phyloP scores from a whole-genome alignment of 1,284 basidiomycete genomes.

The Inonotus obliquus region DNA sequence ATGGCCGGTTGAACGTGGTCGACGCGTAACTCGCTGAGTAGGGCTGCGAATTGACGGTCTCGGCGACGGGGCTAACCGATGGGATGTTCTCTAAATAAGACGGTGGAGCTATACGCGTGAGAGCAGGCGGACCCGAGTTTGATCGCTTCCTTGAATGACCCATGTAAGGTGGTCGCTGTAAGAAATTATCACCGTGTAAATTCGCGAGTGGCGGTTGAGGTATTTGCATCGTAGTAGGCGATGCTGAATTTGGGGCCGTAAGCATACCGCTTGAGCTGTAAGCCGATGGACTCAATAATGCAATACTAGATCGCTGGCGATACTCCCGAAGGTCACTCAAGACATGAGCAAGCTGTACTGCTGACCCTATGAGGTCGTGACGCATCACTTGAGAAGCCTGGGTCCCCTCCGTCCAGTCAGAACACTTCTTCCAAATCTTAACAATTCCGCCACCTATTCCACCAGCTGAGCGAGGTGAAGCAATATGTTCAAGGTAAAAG shows the following conservation, averaged over 20 bases:
- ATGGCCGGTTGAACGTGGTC: constrained; percentile 11
- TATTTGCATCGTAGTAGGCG: constrained; percentile 34
- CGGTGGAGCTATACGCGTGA: constrained; percentile 9
- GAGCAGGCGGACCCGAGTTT: constrained; percentile 25
- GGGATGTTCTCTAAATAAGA: constrained; percentile 10
- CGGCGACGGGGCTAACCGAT: constrained; percentile 1
- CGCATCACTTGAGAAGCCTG: constrained; percentile 63
- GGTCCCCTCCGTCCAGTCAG: constrained; percentile 73
- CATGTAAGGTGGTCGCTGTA: constrained; percentile 17
- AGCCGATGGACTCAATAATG: constrained; percentile 30
- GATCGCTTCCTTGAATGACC: constrained; percentile 25
- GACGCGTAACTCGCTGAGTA: constrained; percentile 17
- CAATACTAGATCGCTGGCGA: constrained; percentile 34
- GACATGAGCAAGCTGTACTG: constrained; percentile 54
- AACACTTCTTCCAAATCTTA: constrained; percentile 59
- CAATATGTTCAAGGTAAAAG: constrained; percentile 57
- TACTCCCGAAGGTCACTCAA: constrained; percentile 45
- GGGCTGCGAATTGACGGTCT: not conserved
- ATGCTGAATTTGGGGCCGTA: constrained; percentile 26
- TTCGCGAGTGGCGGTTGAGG: constrained; percentile 36
- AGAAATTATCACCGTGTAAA: constrained; percentile 21
- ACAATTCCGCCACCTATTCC: constrained; percentile 20
- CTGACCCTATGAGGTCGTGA: constrained; percentile 63
- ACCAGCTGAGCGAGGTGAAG: constrained; percentile 25
- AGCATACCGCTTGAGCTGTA: constrained; percentile 11